Conservation (phyloP, 1,284 basidiomycete species). For the Cryptococcus hybrid region DNA sequence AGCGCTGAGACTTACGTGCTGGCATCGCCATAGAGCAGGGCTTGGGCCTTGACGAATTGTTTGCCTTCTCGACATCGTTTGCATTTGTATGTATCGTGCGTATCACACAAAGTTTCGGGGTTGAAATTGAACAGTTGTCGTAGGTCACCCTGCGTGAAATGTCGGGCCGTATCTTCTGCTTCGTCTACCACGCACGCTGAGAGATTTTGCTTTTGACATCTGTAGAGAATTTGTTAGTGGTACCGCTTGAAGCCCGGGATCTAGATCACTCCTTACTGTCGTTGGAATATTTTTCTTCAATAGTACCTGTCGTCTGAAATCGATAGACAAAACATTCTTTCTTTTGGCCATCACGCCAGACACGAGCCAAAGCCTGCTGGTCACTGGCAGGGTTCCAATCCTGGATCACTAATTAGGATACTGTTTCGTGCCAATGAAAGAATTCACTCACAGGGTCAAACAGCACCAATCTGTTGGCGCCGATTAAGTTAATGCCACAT, state of each 20-base stretch:
- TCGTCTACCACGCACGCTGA: slow-evolving; percentile 96
- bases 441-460: slow-evolving; percentile 82
- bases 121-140: slow-evolving; percentile 92
- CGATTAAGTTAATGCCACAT: slow-evolving; percentile 97
- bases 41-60: slow-evolving; percentile 78
- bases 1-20: slow-evolving; percentile 72
- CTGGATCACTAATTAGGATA: slow-evolving; percentile 40
- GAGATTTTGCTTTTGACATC: slow-evolving; percentile 89
- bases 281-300: slow-evolving; percentile 98
- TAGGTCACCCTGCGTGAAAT: slow-evolving; percentile 88
- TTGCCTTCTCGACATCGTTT: slow-evolving; percentile 87
- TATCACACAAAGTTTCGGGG: slow-evolving; percentile 83
- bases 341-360: slow-evolving; percentile 99
- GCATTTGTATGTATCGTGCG: slow-evolving; percentile 98
- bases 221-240: slow-evolving; percentile 22
- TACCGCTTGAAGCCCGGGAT: not conserved
- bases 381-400: slow-evolving; percentile 99
- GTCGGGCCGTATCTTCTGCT: slow-evolving; percentile 91
- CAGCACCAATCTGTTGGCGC: slow-evolving; percentile 90
- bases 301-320: slow-evolving; percentile 95
- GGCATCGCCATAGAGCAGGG: slow-evolving; percentile 91
- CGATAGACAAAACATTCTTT: slow-evolving; percentile 99
- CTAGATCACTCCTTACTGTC: slow-evolving; percentile 56
- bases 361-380: slow-evolving; percentile 96
- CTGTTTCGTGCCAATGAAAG: not conserved